Percentiles rank a stretch among this genome's conserved stretches.
Evolutionary conservation across 768 basidiomycete genomes (phyloP).

Genomic region (Gloeostereum incarnatum): DNA sequence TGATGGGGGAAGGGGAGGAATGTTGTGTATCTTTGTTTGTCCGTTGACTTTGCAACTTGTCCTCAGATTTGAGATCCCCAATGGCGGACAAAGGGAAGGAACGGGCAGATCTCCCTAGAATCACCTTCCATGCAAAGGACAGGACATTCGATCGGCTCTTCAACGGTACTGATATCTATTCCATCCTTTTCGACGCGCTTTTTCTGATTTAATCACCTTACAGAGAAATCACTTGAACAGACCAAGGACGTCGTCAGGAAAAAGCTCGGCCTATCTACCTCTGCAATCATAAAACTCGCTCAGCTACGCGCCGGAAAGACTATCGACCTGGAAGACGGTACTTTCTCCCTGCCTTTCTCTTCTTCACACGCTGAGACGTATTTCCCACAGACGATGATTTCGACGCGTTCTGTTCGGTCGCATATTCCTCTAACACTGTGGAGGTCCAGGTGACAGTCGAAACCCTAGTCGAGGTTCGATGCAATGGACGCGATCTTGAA

Average conservation of each 20-base stretch:
- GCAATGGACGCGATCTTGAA: too few relatives aligned
- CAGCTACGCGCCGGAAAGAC: conserved; percentile 45
- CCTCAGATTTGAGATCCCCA: too few relatives aligned
- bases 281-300: conserved; percentile 24
- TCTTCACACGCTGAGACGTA: conserved; percentile 3
- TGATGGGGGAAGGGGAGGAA: conserved; percentile 12
- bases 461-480: not conserved
- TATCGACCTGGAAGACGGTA: conserved; percentile 76
- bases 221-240: conserved; percentile 55
- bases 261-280: conserved; percentile 45
- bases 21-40: not conserved
- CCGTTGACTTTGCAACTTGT: not conserved
- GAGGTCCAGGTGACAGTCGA: conserved; percentile 29
- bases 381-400: conserved; percentile 62
- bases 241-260: conserved; percentile 47
- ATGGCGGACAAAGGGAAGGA: conserved; percentile 37
- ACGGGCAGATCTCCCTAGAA: conserved; percentile 31
- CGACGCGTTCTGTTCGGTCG: conserved; percentile 52
- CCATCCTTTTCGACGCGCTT: not conserved
- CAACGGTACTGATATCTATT: conserved; percentile 25
- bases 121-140: conserved; percentile 36
- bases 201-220: not conserved
- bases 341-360: conserved; percentile 1
- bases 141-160: conserved; percentile 40
- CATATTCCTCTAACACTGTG: conserved; percentile 22